Percentiles rank a stretch among this genome's conserved stretches.
These are phyloP conservation scores for Croton laevigatus DNA, from an alignment of 441 rosid genomes.

Conservation along the genomic window DNA sequence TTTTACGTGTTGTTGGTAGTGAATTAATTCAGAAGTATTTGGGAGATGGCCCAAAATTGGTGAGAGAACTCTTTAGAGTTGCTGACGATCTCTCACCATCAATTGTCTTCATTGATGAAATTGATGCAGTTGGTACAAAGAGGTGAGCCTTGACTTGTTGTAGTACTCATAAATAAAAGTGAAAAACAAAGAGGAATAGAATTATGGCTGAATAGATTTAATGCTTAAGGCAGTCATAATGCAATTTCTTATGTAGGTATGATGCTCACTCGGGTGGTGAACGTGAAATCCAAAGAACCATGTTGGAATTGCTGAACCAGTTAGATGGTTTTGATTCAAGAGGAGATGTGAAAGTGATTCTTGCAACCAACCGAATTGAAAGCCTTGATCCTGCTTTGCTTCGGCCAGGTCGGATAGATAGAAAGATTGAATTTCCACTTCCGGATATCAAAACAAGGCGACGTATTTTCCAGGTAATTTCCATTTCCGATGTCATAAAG, in stretches of 20 bases:
- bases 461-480: constrained; percentile 82
- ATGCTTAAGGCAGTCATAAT: not conserved
- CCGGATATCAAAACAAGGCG: constrained; percentile 96
- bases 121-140: constrained; percentile 94
- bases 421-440: constrained; percentile 96
- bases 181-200: constrained; percentile 6
- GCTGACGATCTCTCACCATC: constrained; percentile 97
- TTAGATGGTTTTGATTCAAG: constrained; percentile 96
- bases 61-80: constrained; percentile 92
- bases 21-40: constrained; percentile 92
- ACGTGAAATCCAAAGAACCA: constrained; percentile 97
- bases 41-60: constrained; percentile 95
- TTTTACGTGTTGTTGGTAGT: constrained; percentile 94
- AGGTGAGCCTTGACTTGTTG: constrained; percentile 30
- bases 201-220: not conserved
- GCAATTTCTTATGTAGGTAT: constrained; percentile 41
- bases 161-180: not conserved
- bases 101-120: constrained; percentile 96
- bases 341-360: constrained; percentile 95
- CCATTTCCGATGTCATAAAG: not conserved
- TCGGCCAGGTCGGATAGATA: constrained; percentile 93
- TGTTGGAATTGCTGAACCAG: constrained; percentile 94
- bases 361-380: constrained; percentile 95
- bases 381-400: constrained; percentile 97
- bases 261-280: constrained; percentile 99